Base-by-base conservation (phyloP, 768 basidiomycete genomes). In the button mushroom (Agaricus bisporus) region DNA sequence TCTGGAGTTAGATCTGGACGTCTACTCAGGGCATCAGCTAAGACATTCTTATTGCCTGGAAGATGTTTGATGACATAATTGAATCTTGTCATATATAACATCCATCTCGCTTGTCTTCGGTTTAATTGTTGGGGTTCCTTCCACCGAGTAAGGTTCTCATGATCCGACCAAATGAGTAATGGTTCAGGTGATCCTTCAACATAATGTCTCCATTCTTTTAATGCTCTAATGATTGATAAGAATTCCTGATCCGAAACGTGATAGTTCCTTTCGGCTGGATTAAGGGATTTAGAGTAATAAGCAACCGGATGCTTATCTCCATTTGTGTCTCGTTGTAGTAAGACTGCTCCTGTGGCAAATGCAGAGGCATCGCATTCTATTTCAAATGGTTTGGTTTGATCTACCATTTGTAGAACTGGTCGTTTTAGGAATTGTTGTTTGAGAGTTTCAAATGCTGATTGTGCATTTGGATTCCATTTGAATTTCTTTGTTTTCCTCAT, bases 401-500 rank as follows among this genome's bases (percentile, higher is more conserved):
- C 39, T 39, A 11, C 41, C 36, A 51, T 39, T 14, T 8, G 6
- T 5, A 56, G 50, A 35, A 41, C 37, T 22, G 43, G 38, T 39
- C 47, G 8, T 50, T 49, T 12, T 4, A 18, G 39, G 39, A 55
- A 29, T 32, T 32, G 32, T 32, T 8, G 11, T 32, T 32, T 32
- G 1, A 32, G 69, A 67, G 12, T 63, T 50, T 5, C 66, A 63
- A 26, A 72, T 70, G 11, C 20, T 44, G 1, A 0, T 4, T 18
- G 17, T 44, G 43, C 20, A 3, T 44, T 25, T 17, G 22, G 12
- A 25, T 44, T 44, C 22, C 43, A 18, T 44, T 44, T 0, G 20
- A 14, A 44, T 44, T 25, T 44, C 20, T 20, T 44, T 1, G 43
- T 44, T 18, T 44, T 44, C 20, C 20, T 22, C 18, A 25, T 44